Evolutionary conservation across 495 filamentous ascomycete species (phyloP), one percentile per base, ranked within the genome.

Genomic region (Aspergillus baeticus): DNA sequence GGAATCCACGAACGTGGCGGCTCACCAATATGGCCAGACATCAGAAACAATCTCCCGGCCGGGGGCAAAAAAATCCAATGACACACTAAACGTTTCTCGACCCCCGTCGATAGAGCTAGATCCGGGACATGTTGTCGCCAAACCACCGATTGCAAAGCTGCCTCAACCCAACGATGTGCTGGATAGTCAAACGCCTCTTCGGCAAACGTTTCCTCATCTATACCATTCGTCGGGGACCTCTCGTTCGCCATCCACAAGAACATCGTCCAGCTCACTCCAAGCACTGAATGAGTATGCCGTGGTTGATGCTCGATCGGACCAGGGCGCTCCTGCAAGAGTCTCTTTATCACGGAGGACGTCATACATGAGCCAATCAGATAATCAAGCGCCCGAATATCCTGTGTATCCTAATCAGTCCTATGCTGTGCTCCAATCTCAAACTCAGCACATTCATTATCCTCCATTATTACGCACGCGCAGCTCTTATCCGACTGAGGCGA

Each of bases 361-460:
- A 18, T 65, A 57, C 6, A 39, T 61, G 10, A 45, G 64, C 35
- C 69, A 70, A 7, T 67, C 67, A 17, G 70, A 72, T 21, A 52
- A 51, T 14, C 54, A 42, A 44, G 45, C 65, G 10, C 10, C 60
- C 15, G 75, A 81, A 17, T 77, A 78, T 39, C 78, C 78, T 10
- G 72, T 77, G 22, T 82, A 82, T 49, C 79, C 79, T 38, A 75
- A 82, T 59, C 79, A 81, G 50, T 81, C 78, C 35, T 81, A 80
- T 63, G 73, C 72, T 39, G 73, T 74, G 13, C 64, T 82, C 18
- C 79, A 81, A 51, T 73, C 69, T 38, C 79, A 81, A 55, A 57
- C 74, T 3, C 76, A 80, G 51, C 77, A 77, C 4, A 75, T 72
- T 23, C 77, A 73, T 52, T 70, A 73, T 43, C 63, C 71, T 29